A percentile compares a stretch with the other conserved stretches of the same genome.
phyloP scores from a whole-genome alignment of 129 eudicot species.

The Flaveria ramosissima region DNA sequence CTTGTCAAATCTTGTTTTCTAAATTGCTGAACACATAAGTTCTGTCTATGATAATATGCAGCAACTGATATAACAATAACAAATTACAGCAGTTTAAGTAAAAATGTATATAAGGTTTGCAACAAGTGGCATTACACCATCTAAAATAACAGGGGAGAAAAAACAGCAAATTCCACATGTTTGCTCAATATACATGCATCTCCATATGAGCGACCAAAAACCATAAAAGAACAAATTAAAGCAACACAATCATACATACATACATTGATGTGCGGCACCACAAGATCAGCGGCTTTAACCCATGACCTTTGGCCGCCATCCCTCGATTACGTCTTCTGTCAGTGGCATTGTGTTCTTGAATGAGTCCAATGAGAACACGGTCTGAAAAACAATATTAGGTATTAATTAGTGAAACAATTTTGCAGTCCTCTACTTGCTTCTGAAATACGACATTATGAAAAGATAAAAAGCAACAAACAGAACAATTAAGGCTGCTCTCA shows the following conservation, averaged over 20 bases:
- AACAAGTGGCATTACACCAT: background rate
- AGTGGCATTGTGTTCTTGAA: conserved; percentile 74
- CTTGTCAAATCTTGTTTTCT: too few species aligned
- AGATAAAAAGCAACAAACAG: background rate
- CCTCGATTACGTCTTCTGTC: conserved; percentile 73
- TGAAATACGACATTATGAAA: background rate
- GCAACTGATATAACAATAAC: background rate
- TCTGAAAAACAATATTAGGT: conserved; percentile 33
- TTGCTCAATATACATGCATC: conserved; percentile 1
- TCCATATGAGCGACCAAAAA: conserved; percentile 1
- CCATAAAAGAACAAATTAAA: conserved; percentile 15
- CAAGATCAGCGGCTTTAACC: conserved; percentile 38
- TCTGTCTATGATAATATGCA: background rate
- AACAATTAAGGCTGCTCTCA: conserved; percentile 15
- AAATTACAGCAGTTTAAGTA: too few species aligned
- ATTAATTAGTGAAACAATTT: background rate
- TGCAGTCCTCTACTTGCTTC: background rate
- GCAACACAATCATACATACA: conserved; percentile 6
- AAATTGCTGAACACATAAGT: background rate
- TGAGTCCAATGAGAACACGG: conserved; percentile 70
- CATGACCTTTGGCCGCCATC: conserved; percentile 92
- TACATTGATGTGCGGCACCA: background rate
- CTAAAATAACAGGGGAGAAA: background rate
- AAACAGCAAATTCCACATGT: background rate
- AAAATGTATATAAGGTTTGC: background rate